Conservation (phyloP, 257 asterid genomes). For the Buddleja alternifolia region DNA sequence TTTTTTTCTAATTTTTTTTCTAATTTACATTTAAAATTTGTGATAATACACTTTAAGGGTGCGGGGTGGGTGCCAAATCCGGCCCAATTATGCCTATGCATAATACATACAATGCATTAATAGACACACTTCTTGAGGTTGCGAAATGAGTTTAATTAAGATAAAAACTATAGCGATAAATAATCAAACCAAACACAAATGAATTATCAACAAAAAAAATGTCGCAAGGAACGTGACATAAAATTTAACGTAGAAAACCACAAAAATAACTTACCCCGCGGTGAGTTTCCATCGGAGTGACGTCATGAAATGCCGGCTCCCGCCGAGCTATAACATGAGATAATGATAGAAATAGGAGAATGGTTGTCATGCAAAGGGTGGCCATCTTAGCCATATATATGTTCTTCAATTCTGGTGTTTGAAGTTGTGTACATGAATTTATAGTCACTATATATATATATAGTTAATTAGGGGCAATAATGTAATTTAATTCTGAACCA, state of each 20-base stretch:
- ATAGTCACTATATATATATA: constrained; percentile 16
- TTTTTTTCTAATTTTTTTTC: too few species aligned
- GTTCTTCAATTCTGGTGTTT: neutral
- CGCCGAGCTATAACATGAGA: constrained; percentile 46
- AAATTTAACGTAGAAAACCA: too few species aligned
- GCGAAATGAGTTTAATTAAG: too few species aligned
- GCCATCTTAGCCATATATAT: constrained; percentile 45
- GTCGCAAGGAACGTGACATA: too few species aligned
- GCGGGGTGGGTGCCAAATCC: too few species aligned
- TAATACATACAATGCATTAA: too few species aligned
- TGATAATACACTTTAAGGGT: too few species aligned
- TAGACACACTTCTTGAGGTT: too few species aligned
- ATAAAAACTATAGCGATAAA: too few species aligned
- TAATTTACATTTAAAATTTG: too few species aligned
- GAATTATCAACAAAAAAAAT: neutral
- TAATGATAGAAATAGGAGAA: constrained; percentile 42
- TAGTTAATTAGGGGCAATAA: constrained; percentile 14
- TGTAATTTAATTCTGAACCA: constrained; percentile 1
- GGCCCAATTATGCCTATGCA: too few species aligned
- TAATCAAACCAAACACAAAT: neutral
- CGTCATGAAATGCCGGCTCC: constrained; percentile 44
- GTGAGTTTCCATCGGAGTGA: constrained; percentile 63
- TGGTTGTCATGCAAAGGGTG: constrained; percentile 39
- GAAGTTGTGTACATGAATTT: neutral
- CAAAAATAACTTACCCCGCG: constrained; percentile 24